Evolutionary conservation across 2,329 filamentous ascomycete genomes (phyloP).

Genomic region (Hypomyces perniciosus): DNA sequence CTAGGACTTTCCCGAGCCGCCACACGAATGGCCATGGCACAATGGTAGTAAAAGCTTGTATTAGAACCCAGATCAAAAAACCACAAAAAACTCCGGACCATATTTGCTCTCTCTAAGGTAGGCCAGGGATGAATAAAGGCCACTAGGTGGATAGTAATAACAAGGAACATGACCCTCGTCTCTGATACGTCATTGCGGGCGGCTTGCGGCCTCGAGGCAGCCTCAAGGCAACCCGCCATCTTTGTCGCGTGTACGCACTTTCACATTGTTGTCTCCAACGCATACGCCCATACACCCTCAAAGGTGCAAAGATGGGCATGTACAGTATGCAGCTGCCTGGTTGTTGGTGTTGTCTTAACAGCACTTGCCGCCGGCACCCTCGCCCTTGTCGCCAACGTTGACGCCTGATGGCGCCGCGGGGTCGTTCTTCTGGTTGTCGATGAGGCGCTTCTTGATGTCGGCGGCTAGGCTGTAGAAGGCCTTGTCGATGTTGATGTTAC

Average conservation of each 20-base stretch:
- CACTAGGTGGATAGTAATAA: slow-evolving; percentile 16
- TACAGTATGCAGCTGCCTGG: background rate
- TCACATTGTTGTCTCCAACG: slow-evolving; percentile 9
- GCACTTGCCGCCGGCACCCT: slow-evolving; percentile 62
- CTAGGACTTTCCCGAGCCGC: background rate
- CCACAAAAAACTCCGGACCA: slow-evolving; percentile 44
- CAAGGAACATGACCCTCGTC: slow-evolving; percentile 10
- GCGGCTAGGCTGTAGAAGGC: slow-evolving; percentile 92
- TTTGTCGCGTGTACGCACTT: slow-evolving; percentile 8
- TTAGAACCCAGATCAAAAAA: slow-evolving; percentile 39
- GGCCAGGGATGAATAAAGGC: slow-evolving; percentile 10
- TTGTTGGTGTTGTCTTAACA: slow-evolving; percentile 49
- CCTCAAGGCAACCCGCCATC: slow-evolving; percentile 8
- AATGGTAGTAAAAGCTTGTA: slow-evolving; percentile 31
- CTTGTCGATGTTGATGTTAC: slow-evolving; percentile 99
- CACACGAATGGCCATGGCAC: slow-evolving; percentile 13
- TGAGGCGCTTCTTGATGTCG: slow-evolving; percentile 97
- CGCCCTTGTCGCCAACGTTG: slow-evolving; percentile 60
- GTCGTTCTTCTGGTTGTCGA: slow-evolving; percentile 81
- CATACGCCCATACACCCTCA: slow-evolving; percentile 8
- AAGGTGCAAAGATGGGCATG: background rate
- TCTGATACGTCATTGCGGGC: slow-evolving; percentile 13
- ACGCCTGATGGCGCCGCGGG: slow-evolving; percentile 54
- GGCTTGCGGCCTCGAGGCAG: background rate
- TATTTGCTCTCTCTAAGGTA: slow-evolving; percentile 34